Percentiles rank a stretch among this genome's conserved stretches.
These are phyloP conservation scores for Coemansia sp. DNA, from an alignment of 192 early-diverging fungal species.

Conservation along the genomic window DNA sequence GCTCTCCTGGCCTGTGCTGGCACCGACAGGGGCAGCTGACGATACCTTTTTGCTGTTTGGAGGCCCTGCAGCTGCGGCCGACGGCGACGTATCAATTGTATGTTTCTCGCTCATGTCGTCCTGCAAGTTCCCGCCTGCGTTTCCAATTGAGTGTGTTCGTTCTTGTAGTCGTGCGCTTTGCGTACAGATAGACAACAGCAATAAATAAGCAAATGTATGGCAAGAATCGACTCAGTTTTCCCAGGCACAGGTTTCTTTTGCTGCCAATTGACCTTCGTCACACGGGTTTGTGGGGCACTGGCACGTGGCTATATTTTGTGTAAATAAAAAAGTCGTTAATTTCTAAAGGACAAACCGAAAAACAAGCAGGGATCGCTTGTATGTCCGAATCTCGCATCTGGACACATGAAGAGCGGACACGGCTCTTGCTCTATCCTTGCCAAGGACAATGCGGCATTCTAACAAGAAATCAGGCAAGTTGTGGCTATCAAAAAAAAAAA, in stretches of 20 bases:
- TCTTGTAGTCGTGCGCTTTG: not conserved
- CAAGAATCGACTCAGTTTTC: not conserved
- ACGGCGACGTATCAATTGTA: not conserved
- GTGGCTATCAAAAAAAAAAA: slow-evolving; percentile 4
- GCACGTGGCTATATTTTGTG: slow-evolving; percentile 13
- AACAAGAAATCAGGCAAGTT: not conserved
- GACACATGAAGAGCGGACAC: not conserved
- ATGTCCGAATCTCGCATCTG: not conserved
- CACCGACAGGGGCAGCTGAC: slow-evolving; percentile 36
- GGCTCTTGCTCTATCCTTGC: not conserved
- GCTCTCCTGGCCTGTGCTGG: slow-evolving; percentile 6
- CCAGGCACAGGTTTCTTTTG: not conserved
- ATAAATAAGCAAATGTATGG: not conserved
- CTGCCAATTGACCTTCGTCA: not conserved
- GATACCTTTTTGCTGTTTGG: slow-evolving; percentile 46
- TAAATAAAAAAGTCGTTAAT: not conserved
- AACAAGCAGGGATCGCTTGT: not conserved
- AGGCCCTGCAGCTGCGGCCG: slow-evolving; percentile 11
- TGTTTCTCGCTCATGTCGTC: slow-evolving; percentile 14
- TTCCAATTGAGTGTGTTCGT: not conserved
- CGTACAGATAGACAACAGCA: not conserved
- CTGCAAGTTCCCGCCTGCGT: not conserved
- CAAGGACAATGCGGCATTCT: not conserved
- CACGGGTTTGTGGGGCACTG: slow-evolving; percentile 17
- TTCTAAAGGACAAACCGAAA: not conserved